These are phyloP conservation scores for Nidula niveotomentosa DNA, from an alignment of 1,284 basidiomycete genomes.

Conservation along the genomic window DNA sequence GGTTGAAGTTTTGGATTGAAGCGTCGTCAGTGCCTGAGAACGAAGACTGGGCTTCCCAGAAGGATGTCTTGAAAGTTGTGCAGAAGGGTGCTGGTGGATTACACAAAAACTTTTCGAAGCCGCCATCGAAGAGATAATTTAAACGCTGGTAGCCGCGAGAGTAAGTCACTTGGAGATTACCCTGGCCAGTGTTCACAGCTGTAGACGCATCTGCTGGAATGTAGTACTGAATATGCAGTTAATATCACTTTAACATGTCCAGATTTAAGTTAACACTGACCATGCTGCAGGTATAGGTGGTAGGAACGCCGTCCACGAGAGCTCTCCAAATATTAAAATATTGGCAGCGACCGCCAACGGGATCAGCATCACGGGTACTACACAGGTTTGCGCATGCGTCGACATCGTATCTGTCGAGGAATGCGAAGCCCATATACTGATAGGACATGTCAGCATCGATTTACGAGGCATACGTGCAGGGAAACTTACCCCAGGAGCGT, in stretches of 20 bases:
- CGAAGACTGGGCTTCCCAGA: conserved; percentile 16
- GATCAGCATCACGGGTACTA: conserved; percentile 20
- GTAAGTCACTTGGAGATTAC: conserved; percentile 25
- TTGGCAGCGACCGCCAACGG: conserved; percentile 22
- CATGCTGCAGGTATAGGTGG: conserved; percentile 31
- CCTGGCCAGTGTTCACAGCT: conserved; percentile 29
- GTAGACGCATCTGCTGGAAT: conserved; percentile 23
- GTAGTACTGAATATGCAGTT: conserved; percentile 20
- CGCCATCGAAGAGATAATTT: conserved; percentile 19
- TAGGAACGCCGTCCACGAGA: conserved; percentile 26
- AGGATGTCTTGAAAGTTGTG: conserved; percentile 19
- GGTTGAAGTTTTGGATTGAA: no score
- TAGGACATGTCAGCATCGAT: conserved; percentile 14
- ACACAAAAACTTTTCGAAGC: conserved; percentile 23
- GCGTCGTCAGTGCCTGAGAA: conserved; percentile 21
- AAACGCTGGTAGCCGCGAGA: conserved; percentile 28
- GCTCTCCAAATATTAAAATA: conserved; percentile 36
- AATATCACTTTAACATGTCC: not conserved
- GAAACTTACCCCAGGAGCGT: conserved; percentile 38
- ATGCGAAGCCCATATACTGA: conserved; percentile 43
- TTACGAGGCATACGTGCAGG: conserved; percentile 9
- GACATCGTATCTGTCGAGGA: conserved; percentile 33
- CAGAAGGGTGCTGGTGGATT: conserved; percentile 26
- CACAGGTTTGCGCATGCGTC: conserved; percentile 24
- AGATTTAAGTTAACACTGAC: conserved; percentile 11